These are phyloP conservation scores for Fonsecaea multimorphosa DNA, from an alignment of 2,329 filamentous ascomycete genomes.

Conservation along the genomic window DNA sequence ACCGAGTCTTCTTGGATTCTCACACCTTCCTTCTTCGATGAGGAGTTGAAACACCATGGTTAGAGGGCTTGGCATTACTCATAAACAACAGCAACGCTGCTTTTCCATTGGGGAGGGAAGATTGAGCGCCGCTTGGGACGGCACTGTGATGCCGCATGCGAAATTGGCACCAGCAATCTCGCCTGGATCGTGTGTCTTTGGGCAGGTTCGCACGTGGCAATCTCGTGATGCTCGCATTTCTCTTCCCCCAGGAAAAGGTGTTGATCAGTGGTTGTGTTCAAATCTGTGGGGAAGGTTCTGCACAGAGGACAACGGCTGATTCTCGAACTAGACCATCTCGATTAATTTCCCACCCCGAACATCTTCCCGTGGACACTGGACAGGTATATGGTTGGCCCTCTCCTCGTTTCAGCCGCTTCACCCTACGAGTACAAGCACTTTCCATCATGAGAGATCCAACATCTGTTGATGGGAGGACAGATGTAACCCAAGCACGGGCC, in stretches of 20 bases:
- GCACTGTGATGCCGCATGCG: background rate
- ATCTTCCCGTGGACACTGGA: background rate
- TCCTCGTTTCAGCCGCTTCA: background rate
- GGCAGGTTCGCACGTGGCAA: background rate
- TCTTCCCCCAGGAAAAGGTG: background rate
- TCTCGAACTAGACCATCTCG: background rate
- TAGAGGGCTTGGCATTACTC: background rate
- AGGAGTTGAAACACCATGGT: background rate
- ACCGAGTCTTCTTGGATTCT: background rate
- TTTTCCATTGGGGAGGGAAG: background rate
- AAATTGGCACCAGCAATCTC: background rate
- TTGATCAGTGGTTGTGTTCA: background rate
- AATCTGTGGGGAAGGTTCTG: background rate
- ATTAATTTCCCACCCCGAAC: no score
- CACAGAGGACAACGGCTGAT: background rate
- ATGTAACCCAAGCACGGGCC: background rate
- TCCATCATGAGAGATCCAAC: background rate
- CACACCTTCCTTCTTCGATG: background rate
- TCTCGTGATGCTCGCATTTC: background rate
- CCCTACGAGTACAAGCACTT: background rate
- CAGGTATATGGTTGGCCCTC: background rate
- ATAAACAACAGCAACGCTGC: background rate
- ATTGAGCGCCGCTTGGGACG: background rate
- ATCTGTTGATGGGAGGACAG: background rate
- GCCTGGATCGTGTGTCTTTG: background rate